phyloP scores from a whole-genome alignment of 2,329 filamentous ascomycete species.

The Talaromyces pinophilus region DNA sequence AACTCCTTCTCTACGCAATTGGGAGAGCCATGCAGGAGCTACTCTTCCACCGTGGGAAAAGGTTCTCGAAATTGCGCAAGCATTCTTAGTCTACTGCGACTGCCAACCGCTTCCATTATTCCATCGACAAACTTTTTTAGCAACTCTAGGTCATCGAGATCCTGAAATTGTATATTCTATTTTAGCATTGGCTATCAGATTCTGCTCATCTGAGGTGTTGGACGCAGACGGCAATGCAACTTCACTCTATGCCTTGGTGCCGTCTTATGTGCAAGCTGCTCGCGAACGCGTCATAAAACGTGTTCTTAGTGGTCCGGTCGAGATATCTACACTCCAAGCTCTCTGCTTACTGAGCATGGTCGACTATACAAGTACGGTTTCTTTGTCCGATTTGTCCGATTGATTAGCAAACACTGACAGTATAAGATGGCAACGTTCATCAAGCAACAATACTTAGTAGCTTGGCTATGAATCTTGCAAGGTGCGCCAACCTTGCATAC shows the following conservation, averaged over 20 bases:
- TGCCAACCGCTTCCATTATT: constrained; percentile 55
- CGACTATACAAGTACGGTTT: constrained; percentile 44
- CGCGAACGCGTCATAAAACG: constrained; percentile 43
- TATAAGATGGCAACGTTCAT: constrained; percentile 41
- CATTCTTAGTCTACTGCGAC: constrained; percentile 53
- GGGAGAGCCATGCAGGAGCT: constrained; percentile 15
- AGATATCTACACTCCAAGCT: constrained; percentile 47
- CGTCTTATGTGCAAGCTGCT: constrained; percentile 42
- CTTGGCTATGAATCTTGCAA: constrained; percentile 49
- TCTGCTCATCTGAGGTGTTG: constrained; percentile 35
- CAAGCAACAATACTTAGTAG: constrained; percentile 42
- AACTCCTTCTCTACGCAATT: constrained; percentile 20
- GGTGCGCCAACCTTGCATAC: constrained; percentile 48
- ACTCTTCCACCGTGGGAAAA: constrained; percentile 43
- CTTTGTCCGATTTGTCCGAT: background rate
- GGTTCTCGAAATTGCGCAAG: constrained; percentile 41
- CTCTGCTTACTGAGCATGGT: constrained; percentile 45
- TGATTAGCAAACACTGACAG: background rate
- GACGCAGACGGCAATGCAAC: constrained; percentile 28
- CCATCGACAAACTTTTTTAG: constrained; percentile 43
- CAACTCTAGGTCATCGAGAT: constrained; percentile 42
- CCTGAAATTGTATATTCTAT: constrained; percentile 39
- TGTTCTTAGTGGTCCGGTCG: constrained; percentile 42
- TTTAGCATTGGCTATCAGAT: constrained; percentile 49
- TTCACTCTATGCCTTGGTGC: constrained; percentile 27